phyloP scores from a whole-genome alignment of 2,329 filamentous ascomycete species.

The Phialophora macrospora region DNA sequence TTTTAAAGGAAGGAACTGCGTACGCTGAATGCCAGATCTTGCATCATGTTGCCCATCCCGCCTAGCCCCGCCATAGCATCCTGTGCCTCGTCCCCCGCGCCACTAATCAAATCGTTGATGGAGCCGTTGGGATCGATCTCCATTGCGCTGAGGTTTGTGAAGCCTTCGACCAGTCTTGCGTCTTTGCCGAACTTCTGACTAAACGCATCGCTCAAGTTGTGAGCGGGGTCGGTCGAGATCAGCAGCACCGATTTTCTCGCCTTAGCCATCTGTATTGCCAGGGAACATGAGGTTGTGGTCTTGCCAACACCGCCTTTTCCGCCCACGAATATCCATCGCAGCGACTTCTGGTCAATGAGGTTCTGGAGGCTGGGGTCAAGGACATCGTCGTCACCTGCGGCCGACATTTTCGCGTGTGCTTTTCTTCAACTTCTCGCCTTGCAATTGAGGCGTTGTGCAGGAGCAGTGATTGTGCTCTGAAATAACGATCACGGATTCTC shows the following conservation, averaged over 20 bases:
- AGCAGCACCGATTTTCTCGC: slow-evolving; percentile 94
- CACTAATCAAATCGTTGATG: slow-evolving; percentile 90
- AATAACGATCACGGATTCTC: background rate
- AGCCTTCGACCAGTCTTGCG: slow-evolving; percentile 87
- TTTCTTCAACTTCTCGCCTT: background rate
- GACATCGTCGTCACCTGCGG: slow-evolving; percentile 63
- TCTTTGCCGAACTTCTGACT: slow-evolving; percentile 99
- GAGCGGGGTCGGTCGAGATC: slow-evolving; percentile 96
- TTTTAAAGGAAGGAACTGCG: slow-evolving; percentile 26
- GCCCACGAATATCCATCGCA: slow-evolving; percentile 99
- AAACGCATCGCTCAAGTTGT: slow-evolving; percentile 97
- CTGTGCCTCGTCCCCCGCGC: slow-evolving; percentile 71
- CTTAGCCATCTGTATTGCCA: slow-evolving; percentile 95
- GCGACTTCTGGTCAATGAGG: slow-evolving; percentile 90
- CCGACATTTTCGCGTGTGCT: background rate
- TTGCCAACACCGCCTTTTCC: slow-evolving; percentile 98
- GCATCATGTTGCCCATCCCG: slow-evolving; percentile 93
- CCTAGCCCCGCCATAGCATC: slow-evolving; percentile 71
- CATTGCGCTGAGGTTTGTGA: slow-evolving; percentile 94
- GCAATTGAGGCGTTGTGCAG: background rate
- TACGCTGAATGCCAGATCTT: slow-evolving; percentile 94
- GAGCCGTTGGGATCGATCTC: slow-evolving; percentile 98
- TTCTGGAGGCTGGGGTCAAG: slow-evolving; percentile 93
- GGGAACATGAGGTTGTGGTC: slow-evolving; percentile 98
- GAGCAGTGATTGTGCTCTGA: background rate